Evolutionary conservation across 441 rosid genomes (phyloP), one percentile per base, ranked within the genome.

Genomic region (Eruca vesicaria): DNA sequence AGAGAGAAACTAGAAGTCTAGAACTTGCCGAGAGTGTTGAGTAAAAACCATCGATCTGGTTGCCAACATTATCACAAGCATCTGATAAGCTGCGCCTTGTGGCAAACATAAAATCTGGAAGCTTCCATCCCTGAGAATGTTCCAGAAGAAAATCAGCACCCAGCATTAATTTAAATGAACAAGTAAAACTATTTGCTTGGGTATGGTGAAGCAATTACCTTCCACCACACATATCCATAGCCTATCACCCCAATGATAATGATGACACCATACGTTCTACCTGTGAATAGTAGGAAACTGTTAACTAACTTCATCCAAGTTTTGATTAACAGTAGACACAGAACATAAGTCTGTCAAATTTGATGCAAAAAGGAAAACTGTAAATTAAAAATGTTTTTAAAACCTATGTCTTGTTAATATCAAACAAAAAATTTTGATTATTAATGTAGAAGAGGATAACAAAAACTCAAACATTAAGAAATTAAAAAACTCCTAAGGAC

Each of bases 201-300:
- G 10, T 50, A 55, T 57, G 57, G 41, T 63, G 14, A 80, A 57
- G 43, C 60, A 45, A 3, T 3, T 87, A 93, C 99, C 98, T 93
- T 96, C 98, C 97, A 93, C 99, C 98, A 87, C 41, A 90, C 87
- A 79, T 91, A 96, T 81, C 99, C 99, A 76, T 84, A 93, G 80
- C 98, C 96, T 75, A 86, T 84, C 15, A 84, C 96, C 8, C 84
- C 88, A 36, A 93, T 81, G 10, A 89, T 83, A 77, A 96, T 77
- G 66, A 91, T 79, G 67, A 79, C 21, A 66, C 94, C 89, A 82
- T 84, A 96, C 87, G 70, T 88, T 75, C 74, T 74, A 36, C 97
- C 99, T 96, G 90, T 35, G 19, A 7, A 15, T 45, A 19, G 9
- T 57, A 35, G 16, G 18, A 69, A 33, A 45, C 3, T n/a, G 29